phyloP scores from a whole-genome alignment of 2,329 filamentous ascomycete species.

The Penicillium sp. region DNA sequence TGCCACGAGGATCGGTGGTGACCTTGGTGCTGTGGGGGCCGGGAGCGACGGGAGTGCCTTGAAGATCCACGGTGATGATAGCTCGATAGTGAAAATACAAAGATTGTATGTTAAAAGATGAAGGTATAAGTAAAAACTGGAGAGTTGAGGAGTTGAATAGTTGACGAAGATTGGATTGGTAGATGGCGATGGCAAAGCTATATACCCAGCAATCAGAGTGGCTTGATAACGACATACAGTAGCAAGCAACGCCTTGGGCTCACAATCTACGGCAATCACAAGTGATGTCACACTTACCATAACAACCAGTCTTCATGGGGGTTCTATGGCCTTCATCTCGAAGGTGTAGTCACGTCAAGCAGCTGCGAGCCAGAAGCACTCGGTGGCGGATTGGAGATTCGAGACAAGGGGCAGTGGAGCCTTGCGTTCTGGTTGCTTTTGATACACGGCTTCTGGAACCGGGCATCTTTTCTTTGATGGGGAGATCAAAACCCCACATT shows the following conservation, averaged over 20 bases:
- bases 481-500: constrained; percentile 21
- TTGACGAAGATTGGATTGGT: not conserved
- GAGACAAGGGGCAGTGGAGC: constrained; percentile 25
- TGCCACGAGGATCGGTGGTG: constrained; percentile 56
- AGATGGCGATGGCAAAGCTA: constrained; percentile 28
- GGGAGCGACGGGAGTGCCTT: constrained; percentile 45
- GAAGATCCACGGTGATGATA: constrained; percentile 46
- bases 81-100: not conserved
- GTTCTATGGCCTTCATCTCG: constrained; percentile 23
- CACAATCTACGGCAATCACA: not conserved
- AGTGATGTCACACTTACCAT: constrained; percentile 45
- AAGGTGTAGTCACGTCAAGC: constrained; percentile 25
- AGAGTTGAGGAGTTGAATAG: not conserved
- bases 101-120: not conserved
- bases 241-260: not conserved
- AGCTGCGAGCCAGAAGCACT: constrained; percentile 7
- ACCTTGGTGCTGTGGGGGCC: constrained; percentile 46
- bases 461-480: constrained; percentile 9
- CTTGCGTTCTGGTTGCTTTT: constrained; percentile 11
- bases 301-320: constrained; percentile 5
- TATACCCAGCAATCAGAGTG: constrained; percentile 24
- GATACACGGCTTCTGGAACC: constrained; percentile 17
- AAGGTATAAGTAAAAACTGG: not conserved
- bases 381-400: constrained; percentile 25
- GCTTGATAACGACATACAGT: not conserved